Conservation (phyloP, 2,329 filamentous ascomycete species). For the Lasiodiplodia gonubiensis region DNA sequence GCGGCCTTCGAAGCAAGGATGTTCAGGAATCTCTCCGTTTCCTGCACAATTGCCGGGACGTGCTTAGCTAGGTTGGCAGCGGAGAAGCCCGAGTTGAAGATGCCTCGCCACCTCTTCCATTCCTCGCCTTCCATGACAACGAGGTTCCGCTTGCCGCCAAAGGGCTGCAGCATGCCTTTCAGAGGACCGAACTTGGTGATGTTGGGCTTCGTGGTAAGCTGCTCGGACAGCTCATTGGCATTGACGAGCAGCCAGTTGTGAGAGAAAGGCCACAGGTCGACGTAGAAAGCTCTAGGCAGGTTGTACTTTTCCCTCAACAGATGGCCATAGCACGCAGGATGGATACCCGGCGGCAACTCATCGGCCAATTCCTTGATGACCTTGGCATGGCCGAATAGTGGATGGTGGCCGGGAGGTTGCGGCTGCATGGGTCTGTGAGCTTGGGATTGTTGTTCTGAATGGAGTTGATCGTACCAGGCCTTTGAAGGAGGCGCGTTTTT, state of each 20-base stretch:
- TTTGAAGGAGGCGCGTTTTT: background rate
- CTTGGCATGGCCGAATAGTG: slow-evolving; percentile 8
- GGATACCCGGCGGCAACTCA: slow-evolving; percentile 14
- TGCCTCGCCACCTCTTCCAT: slow-evolving; percentile 36
- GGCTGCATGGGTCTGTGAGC: background rate
- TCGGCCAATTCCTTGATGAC: background rate
- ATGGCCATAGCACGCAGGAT: slow-evolving; percentile 11
- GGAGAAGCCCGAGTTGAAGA: slow-evolving; percentile 36
- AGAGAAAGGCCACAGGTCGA: slow-evolving; percentile 25
- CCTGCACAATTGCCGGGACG: slow-evolving; percentile 34
- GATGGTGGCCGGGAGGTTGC: slow-evolving; percentile 7
- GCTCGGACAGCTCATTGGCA: slow-evolving; percentile 4
- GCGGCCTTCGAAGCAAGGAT: slow-evolving; percentile 11
- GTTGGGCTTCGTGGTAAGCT: slow-evolving; percentile 8
- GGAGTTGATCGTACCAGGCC: slow-evolving; percentile 5
- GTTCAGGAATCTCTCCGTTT: slow-evolving; percentile 32
- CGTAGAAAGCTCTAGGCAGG: slow-evolving; percentile 15
- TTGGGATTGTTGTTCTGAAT: background rate
- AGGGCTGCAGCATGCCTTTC: slow-evolving; percentile 10
- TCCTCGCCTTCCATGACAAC: slow-evolving; percentile 32
- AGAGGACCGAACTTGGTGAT: background rate
- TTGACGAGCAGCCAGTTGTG: background rate
- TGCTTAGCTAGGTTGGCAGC: slow-evolving; percentile 34
- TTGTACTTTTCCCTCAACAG: slow-evolving; percentile 13
- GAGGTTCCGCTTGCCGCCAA: slow-evolving; percentile 2